Conservation (phyloP, 148 eudicot genomes). For the Salicornia ramosissima region DNA sequence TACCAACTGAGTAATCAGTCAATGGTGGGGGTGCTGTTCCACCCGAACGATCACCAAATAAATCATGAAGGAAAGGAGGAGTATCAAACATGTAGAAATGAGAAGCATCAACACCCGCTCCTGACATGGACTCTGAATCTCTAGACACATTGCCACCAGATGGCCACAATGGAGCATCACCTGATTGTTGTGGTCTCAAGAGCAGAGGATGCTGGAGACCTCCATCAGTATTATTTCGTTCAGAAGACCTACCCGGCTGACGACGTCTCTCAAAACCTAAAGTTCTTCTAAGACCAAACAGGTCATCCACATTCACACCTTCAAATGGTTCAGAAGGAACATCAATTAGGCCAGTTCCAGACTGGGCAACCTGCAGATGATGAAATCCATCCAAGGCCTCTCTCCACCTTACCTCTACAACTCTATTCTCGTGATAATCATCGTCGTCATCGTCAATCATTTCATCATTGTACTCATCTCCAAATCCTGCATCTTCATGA, state of each 20-base stretch:
- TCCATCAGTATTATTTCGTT: slow-evolving; percentile 66
- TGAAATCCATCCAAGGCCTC: slow-evolving; percentile 94
- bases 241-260: slow-evolving; percentile 68
- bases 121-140: slow-evolving; percentile 58
- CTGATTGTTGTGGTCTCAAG: slow-evolving; percentile 61
- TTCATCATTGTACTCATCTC: slow-evolving; percentile 90
- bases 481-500: slow-evolving; percentile 84
- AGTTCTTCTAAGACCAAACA: slow-evolving; percentile 82
- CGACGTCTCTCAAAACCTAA: slow-evolving; percentile 89
- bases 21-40: slow-evolving; percentile 63
- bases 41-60: slow-evolving; percentile 67
- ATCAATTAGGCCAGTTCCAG: slow-evolving; percentile 66
- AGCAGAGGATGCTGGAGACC: slow-evolving; percentile 91
- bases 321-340: slow-evolving; percentile 82
- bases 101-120: slow-evolving; percentile 58
- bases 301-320: slow-evolving; percentile 95
- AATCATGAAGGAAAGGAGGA: slow-evolving; percentile 71
- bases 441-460: slow-evolving; percentile 93
- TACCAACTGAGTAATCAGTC: slow-evolving; percentile 80
- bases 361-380: slow-evolving; percentile 82
- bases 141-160: slow-evolving; percentile 57
- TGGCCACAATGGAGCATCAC: slow-evolving; percentile 63
- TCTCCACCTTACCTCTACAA: slow-evolving; percentile 96
- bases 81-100: slow-evolving; percentile 88
- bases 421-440: slow-evolving; percentile 84